Evolutionary conservation across 2,329 filamentous ascomycete species (phyloP).

Genomic region (Cytospora piceae): DNA sequence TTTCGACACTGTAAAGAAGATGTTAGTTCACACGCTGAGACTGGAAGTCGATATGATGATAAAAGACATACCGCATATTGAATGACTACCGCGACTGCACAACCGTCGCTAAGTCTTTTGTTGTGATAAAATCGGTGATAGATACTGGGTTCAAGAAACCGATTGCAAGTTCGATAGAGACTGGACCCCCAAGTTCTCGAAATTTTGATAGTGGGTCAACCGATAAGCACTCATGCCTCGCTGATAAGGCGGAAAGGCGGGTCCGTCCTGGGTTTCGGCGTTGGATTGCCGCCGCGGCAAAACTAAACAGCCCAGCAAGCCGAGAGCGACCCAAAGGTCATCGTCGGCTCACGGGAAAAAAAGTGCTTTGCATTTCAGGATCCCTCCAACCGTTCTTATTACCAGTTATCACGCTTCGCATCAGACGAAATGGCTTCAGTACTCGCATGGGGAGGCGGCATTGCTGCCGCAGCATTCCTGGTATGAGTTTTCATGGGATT

Average conservation of each 20-base stretch:
- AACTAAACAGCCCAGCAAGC: conserved; percentile 3
- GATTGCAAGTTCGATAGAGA: conserved; percentile 3
- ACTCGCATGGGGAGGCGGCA: conserved; percentile 61
- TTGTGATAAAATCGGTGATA: conserved; percentile 1
- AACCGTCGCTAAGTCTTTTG: conserved; percentile 15
- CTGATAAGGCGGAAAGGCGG: conserved; percentile 18
- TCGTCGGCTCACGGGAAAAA: conserved; percentile 20
- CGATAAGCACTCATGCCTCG: conserved; percentile 5
- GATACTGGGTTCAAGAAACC: conserved; percentile 5
- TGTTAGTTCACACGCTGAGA: not conserved
- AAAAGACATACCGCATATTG: conserved; percentile 37
- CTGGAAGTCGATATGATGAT: not conserved
- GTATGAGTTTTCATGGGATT: conserved; percentile 41
- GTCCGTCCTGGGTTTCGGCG: not conserved
- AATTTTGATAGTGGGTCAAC: conserved; percentile 25
- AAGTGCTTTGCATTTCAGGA: conserved; percentile 21
- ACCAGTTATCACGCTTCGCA: conserved; percentile 7
- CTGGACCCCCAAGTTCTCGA: conserved; percentile 20
- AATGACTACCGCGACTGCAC: conserved; percentile 15
- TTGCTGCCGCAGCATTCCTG: conserved; percentile 68
- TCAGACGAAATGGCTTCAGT: conserved; percentile 59
- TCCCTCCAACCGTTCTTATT: not conserved
- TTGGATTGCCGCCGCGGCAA: conserved; percentile 9
- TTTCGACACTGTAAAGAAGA: conserved; percentile 54
- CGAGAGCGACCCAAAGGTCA: not conserved